Conservation (phyloP, 192 early-diverging fungal species). For the Dissophora ornata region DNA sequence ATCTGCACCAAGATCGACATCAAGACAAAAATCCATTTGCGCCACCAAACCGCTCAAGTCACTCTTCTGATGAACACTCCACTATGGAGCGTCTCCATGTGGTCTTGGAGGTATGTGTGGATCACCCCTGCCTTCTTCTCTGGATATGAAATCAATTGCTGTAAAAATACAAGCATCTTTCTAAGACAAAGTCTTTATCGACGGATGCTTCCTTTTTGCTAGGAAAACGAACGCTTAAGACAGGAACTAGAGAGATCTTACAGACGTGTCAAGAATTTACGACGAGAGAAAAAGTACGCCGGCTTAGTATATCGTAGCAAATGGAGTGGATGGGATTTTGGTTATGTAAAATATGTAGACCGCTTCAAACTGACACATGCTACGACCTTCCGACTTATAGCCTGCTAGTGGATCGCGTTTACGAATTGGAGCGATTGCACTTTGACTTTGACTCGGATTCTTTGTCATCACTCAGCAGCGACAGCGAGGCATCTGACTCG, state of each 20-base stretch:
- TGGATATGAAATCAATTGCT: too few relatives aligned
- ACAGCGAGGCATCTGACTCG: constrained; percentile 29
- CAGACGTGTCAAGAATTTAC: constrained; percentile 36
- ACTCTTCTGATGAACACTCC: neutral
- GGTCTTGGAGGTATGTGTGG: too few relatives aligned
- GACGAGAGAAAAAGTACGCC: constrained; percentile 43
- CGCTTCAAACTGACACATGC: neutral
- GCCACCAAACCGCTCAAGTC: constrained; percentile 6
- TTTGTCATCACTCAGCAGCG: constrained; percentile 25
- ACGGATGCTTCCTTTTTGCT: neutral
- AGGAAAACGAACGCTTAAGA: constrained; percentile 42
- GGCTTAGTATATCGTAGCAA: neutral
- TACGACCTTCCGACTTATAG: constrained; percentile 1
- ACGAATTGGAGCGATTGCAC: constrained; percentile 8
- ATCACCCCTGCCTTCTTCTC: too few relatives aligned
- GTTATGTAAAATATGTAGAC: neutral
- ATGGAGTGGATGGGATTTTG: neutral
- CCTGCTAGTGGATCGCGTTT: constrained; percentile 34
- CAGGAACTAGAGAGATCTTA: constrained; percentile 28
- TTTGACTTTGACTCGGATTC: constrained; percentile 30
- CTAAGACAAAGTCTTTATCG: too few relatives aligned
- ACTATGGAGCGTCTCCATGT: neutral
- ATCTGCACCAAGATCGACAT: neutral
- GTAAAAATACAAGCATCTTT: constrained; percentile 57
- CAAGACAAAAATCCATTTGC: neutral